Percentiles rank a stretch among this genome's conserved stretches.
phyloP scores from a whole-genome alignment of 345 rosid species.

The Rubroshorea leprosula region DNA sequence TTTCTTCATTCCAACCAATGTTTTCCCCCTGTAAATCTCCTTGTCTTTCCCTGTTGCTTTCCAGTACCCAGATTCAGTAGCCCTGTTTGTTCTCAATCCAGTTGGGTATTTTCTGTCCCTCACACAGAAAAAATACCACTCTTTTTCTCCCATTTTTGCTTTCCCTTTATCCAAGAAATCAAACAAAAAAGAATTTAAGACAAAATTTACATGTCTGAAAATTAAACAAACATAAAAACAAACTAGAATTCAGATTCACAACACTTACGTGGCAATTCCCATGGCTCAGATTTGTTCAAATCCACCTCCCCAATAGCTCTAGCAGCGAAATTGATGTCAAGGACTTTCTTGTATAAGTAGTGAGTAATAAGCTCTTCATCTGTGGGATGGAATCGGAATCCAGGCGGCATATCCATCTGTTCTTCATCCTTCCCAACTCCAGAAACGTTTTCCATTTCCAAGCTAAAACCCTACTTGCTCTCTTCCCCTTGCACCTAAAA shows the following conservation, averaged over 20 bases:
- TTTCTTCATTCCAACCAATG: conserved; percentile 89
- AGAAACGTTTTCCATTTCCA: conserved; percentile 38
- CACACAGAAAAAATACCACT: conserved; percentile 91
- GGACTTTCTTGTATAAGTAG: conserved; percentile 68
- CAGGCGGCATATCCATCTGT: conserved; percentile 80
- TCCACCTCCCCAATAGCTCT: conserved; percentile 90
- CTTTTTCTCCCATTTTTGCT: conserved; percentile 95
- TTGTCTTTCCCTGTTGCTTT: conserved; percentile 94
- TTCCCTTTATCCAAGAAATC: conserved; percentile 44
- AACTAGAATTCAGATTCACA: background rate
- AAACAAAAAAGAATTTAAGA: background rate
- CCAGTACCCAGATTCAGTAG: conserved; percentile 91
- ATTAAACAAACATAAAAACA: background rate
- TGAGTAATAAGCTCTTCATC: conserved; percentile 93
- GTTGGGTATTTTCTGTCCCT: conserved; percentile 92
- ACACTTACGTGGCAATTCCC: conserved; percentile 86
- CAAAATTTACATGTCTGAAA: background rate
- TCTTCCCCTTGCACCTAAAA: no score
- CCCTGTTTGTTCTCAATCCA: conserved; percentile 80
- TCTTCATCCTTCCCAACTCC: conserved; percentile 52
- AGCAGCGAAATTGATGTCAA: conserved; percentile 45
- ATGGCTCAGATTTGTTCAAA: conserved; percentile 93
- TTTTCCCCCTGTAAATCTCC: conserved; percentile 64
- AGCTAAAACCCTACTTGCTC: conserved; percentile 38
- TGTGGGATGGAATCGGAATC: conserved; percentile 88